Evolutionary conservation across 75 land plant genomes (phyloP).

Genomic region (Picea sitchensis): DNA sequence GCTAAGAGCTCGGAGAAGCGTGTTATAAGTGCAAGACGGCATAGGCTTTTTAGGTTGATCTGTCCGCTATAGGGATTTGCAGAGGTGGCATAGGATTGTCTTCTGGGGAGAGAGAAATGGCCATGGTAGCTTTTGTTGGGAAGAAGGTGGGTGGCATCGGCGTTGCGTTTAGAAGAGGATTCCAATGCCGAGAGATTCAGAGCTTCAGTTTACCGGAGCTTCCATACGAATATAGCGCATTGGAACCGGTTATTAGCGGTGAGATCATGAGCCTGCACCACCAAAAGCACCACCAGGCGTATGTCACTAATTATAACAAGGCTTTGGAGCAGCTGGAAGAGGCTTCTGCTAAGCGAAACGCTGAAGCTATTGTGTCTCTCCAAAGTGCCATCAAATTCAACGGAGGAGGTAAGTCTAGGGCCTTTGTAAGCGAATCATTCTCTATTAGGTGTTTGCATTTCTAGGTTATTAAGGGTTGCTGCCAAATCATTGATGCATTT

Average conservation of each 20-base stretch:
- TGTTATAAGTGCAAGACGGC: too few relatives aligned
- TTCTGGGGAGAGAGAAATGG: background rate
- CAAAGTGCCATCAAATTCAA: constrained; percentile 97
- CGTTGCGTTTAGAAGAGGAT: background rate
- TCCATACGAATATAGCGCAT: constrained; percentile 88
- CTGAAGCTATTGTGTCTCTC: constrained; percentile 51
- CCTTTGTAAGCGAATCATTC: background rate
- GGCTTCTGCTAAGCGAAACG: constrained; percentile 49
- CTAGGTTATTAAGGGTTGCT: background rate
- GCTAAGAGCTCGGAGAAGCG: too few relatives aligned
- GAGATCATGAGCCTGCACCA: constrained; percentile 96
- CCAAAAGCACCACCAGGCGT: constrained; percentile 95
- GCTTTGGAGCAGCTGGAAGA: constrained; percentile 81
- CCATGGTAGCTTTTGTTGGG: background rate
- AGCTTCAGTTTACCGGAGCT: constrained; percentile 52
- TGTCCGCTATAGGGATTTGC: too few relatives aligned
- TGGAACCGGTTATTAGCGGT: constrained; percentile 91
- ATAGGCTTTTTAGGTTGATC: too few relatives aligned
- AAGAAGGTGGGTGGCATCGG: background rate
- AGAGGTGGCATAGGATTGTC: too few relatives aligned
- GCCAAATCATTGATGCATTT: background rate
- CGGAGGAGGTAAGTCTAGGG: constrained; percentile 72
- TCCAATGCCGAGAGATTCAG: constrained; percentile 12
- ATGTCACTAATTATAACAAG: constrained; percentile 84
- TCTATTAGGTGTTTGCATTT: background rate